Percentiles rank a stretch among this genome's conserved stretches.
Conservation (phyloP, 495 filamentous ascomycete species). For the Penicillium silybi region DNA sequence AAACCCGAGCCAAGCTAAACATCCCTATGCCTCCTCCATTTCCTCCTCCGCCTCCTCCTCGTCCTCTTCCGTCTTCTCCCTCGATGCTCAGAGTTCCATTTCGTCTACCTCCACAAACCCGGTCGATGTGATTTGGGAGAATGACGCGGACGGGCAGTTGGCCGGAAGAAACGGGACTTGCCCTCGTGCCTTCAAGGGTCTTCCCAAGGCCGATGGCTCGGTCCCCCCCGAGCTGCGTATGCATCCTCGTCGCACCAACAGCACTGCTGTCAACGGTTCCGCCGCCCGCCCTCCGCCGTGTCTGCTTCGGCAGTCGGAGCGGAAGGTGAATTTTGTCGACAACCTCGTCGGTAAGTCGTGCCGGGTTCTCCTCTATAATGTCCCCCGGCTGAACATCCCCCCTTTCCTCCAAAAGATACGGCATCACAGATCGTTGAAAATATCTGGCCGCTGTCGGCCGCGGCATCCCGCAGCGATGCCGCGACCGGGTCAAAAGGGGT, state of each 20-base stretch:
- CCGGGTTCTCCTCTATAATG: slow-evolving; percentile 2
- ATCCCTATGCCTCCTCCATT: slow-evolving; percentile 64
- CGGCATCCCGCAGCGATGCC: slow-evolving; percentile 45
- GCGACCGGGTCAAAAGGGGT: slow-evolving; percentile 58
- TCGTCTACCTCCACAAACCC: slow-evolving; percentile 44
- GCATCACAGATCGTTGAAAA: slow-evolving; percentile 95
- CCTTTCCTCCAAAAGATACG: slow-evolving; percentile 64
- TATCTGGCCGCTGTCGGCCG: slow-evolving; percentile 78
- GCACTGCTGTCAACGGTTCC: slow-evolving; percentile 39
- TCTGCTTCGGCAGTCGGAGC: slow-evolving; percentile 84
- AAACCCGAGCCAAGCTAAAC: slow-evolving; percentile 39
- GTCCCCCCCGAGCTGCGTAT: slow-evolving; percentile 67
- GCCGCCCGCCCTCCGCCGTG: slow-evolving; percentile 70
- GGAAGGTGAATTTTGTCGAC: slow-evolving; percentile 95
- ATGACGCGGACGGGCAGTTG: slow-evolving; percentile 34
- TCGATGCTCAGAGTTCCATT: slow-evolving; percentile 55
- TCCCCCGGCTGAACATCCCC: slow-evolving; percentile 16
- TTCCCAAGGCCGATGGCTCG: slow-evolving; percentile 38
- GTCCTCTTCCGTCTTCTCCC: slow-evolving; percentile 78
- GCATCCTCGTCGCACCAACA: slow-evolving; percentile 75
- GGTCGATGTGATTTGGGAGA: slow-evolving; percentile 48
- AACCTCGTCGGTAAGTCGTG: slow-evolving; percentile 91
- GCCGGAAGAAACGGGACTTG: slow-evolving; percentile 22
- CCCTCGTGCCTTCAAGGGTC: slow-evolving; percentile 25
- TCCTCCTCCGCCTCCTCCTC: slow-evolving; percentile 71